Evolutionary conservation across 768 basidiomycete genomes (phyloP), one percentile per base, ranked within the genome.

Genomic region (Gloeopeniophorella convolvens): DNA sequence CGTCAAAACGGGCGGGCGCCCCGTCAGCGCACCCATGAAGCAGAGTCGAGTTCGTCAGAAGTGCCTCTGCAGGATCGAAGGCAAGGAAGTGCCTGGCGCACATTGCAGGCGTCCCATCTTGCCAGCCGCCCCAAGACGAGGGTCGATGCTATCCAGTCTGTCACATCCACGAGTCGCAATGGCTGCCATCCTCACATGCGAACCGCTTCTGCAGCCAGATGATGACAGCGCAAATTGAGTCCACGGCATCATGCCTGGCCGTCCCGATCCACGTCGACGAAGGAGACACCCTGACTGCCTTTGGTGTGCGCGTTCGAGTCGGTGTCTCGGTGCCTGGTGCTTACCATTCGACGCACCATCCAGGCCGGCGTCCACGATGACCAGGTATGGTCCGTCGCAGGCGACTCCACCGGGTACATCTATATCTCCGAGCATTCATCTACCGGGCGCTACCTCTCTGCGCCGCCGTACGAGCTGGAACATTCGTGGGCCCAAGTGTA

Each of bases 371-470:
- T 16, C 16, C 23, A 33, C 9, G 45, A 48, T 18, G 45, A 31
- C 28, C 41, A 23, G 11, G 12, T 43, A 16, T 53, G 45, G 50
- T 31, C 51, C 26, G 18, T 54, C 31, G 50, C 45, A 18, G 54
- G 54, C 28, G 54, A 56, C 45, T 36, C 34, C 34, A 42, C 54
- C 36, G 54, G 54, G 28, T 6, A 47, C 7, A 34, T 56, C 12
- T 45, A 53, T 46, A 27, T 40, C 23, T 46, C 31, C 16, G 54
- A 54, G 31, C 30, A 31, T 21, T 33, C 41, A 10, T 18, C 45
- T 26, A 26, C 28, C 10, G 26, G 12, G 10, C 30, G 48, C 28
- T 36, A 43, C 21, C 26, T 54, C 35, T 48, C 46, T 11, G 41
- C 44, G 20, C 35, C 52, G 23, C 20, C 15, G 6, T 20, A 39